These are phyloP conservation scores for Pythium volutum DNA, from an alignment of 352 stramenopile species.

Conservation along the genomic window DNA sequence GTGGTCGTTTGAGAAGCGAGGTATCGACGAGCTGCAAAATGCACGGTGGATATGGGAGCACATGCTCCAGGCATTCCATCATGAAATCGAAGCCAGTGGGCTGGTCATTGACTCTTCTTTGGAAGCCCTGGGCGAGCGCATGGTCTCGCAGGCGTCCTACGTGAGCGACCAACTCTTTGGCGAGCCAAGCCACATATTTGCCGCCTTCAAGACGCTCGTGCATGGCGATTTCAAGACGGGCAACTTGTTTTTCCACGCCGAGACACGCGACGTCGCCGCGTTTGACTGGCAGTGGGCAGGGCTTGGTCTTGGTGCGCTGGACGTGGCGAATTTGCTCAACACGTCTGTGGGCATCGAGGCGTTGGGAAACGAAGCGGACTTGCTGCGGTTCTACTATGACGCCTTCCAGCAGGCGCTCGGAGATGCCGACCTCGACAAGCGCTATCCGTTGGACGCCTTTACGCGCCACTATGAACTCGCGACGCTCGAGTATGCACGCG, in stretches of 20 bases:
- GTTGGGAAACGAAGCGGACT: constrained; percentile 30
- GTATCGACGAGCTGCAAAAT: constrained; percentile 36
- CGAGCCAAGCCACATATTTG: constrained; percentile 16
- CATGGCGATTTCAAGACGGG: constrained; percentile 74
- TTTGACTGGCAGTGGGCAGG: constrained; percentile 80
- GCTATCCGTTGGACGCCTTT: constrained; percentile 53
- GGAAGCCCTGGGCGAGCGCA: constrained; percentile 37
- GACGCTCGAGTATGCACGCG: constrained; percentile 59
- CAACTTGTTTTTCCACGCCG: constrained; percentile 62
- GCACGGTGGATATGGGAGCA: constrained; percentile 38
- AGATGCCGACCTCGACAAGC: not conserved
- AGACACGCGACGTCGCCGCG: constrained; percentile 41
- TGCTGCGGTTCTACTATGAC: constrained; percentile 61
- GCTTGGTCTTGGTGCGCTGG: constrained; percentile 51
- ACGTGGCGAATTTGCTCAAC: constrained; percentile 69
- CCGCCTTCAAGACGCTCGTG: constrained; percentile 40
- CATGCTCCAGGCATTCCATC: constrained; percentile 33
- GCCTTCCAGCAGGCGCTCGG: constrained; percentile 26
- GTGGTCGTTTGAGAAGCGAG: constrained; percentile 64
- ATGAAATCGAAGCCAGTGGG: constrained; percentile 11
- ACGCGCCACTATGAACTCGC: constrained; percentile 56
- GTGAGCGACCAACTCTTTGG: constrained; percentile 42
- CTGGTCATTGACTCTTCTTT: constrained; percentile 12
- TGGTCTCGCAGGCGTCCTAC: constrained; percentile 46
- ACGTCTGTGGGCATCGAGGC: constrained; percentile 61